These are phyloP conservation scores for Malassezia globosa DNA, from an alignment of 1,284 basidiomycete species.

Conservation along the genomic window DNA sequence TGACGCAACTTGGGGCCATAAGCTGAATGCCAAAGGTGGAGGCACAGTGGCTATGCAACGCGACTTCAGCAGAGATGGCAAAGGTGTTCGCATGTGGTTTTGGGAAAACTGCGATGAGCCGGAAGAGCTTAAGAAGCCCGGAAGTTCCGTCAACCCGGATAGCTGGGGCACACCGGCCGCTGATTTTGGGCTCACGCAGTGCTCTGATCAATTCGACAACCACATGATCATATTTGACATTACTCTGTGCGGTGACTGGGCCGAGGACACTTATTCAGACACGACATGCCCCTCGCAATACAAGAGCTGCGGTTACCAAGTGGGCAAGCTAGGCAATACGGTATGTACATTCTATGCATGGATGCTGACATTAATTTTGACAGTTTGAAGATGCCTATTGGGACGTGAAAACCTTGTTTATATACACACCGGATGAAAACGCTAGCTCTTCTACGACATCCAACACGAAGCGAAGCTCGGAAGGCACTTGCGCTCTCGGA, in stretches of 20 bases:
- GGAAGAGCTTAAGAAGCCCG: slow-evolving; percentile 23
- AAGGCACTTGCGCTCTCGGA: not conserved
- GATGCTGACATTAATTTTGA: slow-evolving; percentile 1
- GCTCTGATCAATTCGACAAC: slow-evolving; percentile 27
- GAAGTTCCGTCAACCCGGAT: slow-evolving; percentile 22
- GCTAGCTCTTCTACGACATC: not conserved
- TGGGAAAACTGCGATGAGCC: slow-evolving; percentile 26
- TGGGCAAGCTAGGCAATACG: slow-evolving; percentile 26
- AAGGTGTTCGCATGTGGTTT: slow-evolving; percentile 41
- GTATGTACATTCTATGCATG: not conserved
- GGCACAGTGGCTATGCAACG: slow-evolving; percentile 42
- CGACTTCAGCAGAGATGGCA: slow-evolving; percentile 30
- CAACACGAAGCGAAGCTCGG: not conserved
- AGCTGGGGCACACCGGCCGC: slow-evolving; percentile 34
- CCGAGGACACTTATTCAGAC: slow-evolving; percentile 23
- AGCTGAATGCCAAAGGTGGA: slow-evolving; percentile 33
- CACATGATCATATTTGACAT: slow-evolving; percentile 41
- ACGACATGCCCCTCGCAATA: slow-evolving; percentile 26
- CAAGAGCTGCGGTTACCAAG: slow-evolving; percentile 27
- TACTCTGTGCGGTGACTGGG: slow-evolving; percentile 42
- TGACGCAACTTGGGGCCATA: slow-evolving; percentile 25
- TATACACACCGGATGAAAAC: slow-evolving; percentile 19
- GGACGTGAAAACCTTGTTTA: slow-evolving; percentile 26
- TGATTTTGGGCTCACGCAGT: slow-evolving; percentile 29
- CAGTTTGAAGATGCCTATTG: slow-evolving; percentile 38